Evolutionary conservation across 768 basidiomycete species (phyloP).

Genomic region (Hortiboletus campestris): DNA sequence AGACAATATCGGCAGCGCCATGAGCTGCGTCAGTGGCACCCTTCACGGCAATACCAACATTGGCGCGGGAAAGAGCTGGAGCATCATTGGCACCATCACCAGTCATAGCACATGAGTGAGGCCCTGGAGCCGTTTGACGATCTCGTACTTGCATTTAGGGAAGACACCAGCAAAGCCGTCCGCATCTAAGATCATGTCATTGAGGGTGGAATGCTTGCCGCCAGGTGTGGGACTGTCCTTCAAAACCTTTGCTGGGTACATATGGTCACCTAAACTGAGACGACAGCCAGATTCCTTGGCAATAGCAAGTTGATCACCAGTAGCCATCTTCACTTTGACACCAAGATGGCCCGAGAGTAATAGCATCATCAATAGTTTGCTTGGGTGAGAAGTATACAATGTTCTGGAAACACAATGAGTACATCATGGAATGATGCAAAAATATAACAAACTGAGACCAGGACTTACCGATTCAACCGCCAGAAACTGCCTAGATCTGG

Average conservation of each 20-base stretch:
- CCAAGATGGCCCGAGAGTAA: constrained; percentile 94
- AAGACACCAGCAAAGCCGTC: constrained; percentile 99
- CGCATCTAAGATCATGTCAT: constrained; percentile 99
- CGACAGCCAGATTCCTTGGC: constrained; percentile 99
- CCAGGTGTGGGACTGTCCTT: constrained; percentile 93
- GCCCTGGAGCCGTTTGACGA: constrained; percentile 96
- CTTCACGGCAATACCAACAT: constrained; percentile 99
- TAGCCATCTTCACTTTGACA: constrained; percentile 99
- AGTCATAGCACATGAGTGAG: constrained; percentile 98
- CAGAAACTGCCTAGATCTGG: too few species aligned
- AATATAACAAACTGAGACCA: too few species aligned
- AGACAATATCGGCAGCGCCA: constrained; percentile 96
- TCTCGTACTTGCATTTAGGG: constrained; percentile 99
- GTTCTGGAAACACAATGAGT: too few species aligned
- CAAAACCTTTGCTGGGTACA: constrained; percentile 99
- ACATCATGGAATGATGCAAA: too few species aligned
- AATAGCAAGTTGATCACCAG: constrained; percentile 99
- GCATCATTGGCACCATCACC: constrained; percentile 99
- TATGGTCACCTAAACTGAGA: constrained; percentile 97
- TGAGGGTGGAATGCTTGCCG: constrained; percentile 77
- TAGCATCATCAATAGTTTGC: constrained; percentile 97
- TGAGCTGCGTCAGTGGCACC: constrained; percentile 99
- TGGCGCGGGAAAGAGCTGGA: constrained; percentile 95
- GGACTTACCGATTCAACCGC: too few species aligned
- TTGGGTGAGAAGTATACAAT: too few species aligned